phyloP scores from a whole-genome alignment of 176 grass and related monocot species.

The Rhynchospora breviuscula region DNA sequence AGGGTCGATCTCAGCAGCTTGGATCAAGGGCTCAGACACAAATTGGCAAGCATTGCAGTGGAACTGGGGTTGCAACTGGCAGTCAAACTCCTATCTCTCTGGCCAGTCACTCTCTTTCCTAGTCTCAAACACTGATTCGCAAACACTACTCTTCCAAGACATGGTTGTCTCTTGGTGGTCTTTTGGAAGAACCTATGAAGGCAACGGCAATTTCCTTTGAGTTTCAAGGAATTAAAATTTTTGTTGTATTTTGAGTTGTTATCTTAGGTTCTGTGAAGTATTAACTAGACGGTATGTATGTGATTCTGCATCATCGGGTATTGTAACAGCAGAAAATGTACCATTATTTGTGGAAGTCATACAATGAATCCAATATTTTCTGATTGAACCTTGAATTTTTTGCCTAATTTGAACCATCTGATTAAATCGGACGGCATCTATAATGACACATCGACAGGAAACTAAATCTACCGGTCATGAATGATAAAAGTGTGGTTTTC shows the following conservation, averaged over 20 bases:
- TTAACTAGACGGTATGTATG: neutral
- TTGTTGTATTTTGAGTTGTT: neutral
- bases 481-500: neutral
- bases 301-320: neutral
- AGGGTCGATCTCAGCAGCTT: constrained; percentile 36
- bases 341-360: neutral
- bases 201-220: constrained; percentile 40
- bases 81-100: constrained; percentile 28
- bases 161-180: constrained; percentile 29
- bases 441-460: too few species aligned
- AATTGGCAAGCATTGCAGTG: constrained; percentile 34
- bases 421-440: too few species aligned
- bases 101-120: constrained; percentile 47
- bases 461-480: too few species aligned
- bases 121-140: constrained; percentile 40
- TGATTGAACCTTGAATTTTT: neutral
- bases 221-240: neutral
- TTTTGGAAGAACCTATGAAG: constrained; percentile 41
- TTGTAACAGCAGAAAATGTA: too few species aligned
- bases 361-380: neutral
- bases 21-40: constrained; percentile 39
- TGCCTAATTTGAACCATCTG: too few species aligned
- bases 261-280: neutral
- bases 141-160: constrained; percentile 26
- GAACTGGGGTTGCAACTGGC: constrained; percentile 63